phyloP scores from a whole-genome alignment of 1,284 basidiomycete species.

The Boletellus deceptivus region DNA sequence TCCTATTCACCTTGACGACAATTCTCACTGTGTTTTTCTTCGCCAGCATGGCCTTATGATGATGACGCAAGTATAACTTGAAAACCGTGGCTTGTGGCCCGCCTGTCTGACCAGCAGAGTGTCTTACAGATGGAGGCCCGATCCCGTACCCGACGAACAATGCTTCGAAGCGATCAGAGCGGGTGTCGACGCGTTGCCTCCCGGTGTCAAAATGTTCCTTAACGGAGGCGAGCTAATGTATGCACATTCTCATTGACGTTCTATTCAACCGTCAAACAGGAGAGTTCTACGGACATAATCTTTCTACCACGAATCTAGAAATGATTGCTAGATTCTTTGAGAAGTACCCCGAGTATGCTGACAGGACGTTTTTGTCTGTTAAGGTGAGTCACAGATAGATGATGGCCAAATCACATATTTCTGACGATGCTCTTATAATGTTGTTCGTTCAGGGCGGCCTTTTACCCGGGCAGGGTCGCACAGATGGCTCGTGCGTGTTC shows the following conservation, averaged over 20 bases:
- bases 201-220: conserved; percentile 46
- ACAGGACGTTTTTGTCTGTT: conserved; percentile 47
- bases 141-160: conserved; percentile 45
- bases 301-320: conserved; percentile 39
- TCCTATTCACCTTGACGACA: background rate
- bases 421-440: background rate
- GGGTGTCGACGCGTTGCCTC: conserved; percentile 51
- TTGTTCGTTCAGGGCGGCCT: conserved; percentile 34
- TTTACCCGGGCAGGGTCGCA: background rate
- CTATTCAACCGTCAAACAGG: conserved; percentile 11
- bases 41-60: conserved; percentile 29
- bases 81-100: background rate
- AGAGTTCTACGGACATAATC: conserved; percentile 32
- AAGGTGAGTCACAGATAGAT: conserved; percentile 25
- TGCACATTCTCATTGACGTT: too few species aligned
- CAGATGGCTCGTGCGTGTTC: conserved; percentile 27
- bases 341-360: conserved; percentile 52
- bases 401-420: background rate
- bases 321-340: conserved; percentile 44
- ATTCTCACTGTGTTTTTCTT: background rate
- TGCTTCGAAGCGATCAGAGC: conserved; percentile 65
- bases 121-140: conserved; percentile 14
- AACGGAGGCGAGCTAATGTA: conserved; percentile 41
- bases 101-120: background rate
- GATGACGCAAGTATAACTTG: conserved; percentile 28